Conservation (phyloP, 768 basidiomycete species). For the Collybia sp. region DNA sequence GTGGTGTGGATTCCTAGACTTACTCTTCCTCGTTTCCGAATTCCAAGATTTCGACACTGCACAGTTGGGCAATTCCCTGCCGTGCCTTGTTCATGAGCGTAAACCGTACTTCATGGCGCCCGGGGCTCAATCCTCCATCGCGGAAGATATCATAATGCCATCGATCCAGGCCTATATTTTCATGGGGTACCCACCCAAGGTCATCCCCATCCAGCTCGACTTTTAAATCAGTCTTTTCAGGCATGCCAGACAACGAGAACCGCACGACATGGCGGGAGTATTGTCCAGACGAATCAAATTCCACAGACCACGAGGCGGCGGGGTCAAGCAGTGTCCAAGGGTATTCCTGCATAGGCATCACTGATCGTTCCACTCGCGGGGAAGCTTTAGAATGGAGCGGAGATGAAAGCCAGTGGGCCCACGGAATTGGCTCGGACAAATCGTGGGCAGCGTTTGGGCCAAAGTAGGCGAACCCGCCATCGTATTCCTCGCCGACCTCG, state of each 20-base stretch:
- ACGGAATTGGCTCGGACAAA: conserved; percentile 41
- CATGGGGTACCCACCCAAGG: conserved; percentile 53
- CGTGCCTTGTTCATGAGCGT: conserved; percentile 40
- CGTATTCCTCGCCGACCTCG: conserved; percentile 79
- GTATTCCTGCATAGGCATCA: conserved; percentile 73
- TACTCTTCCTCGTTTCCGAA: conserved; percentile 63
- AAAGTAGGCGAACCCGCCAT: conserved; percentile 71
- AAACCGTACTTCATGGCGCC: conserved; percentile 59
- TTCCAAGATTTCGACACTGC: conserved; percentile 71
- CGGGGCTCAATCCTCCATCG: conserved; percentile 33
- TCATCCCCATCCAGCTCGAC: conserved; percentile 59
- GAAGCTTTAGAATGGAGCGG: conserved; percentile 10
- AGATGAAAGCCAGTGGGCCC: conserved; percentile 67
- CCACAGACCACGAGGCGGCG: conserved; percentile 50
- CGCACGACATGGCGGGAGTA: conserved; percentile 59
- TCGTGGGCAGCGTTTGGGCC: conserved; percentile 60
- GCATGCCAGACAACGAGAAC: conserved; percentile 73
- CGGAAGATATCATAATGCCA: conserved; percentile 69
- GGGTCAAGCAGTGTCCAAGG: conserved; percentile 72
- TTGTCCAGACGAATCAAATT: conserved; percentile 58
- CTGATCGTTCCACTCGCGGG: conserved; percentile 56
- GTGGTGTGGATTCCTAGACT: conserved; percentile 13
- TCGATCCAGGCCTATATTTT: conserved; percentile 59
- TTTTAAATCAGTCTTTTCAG: conserved; percentile 42
- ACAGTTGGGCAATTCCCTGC: conserved; percentile 64